A percentile compares a stretch with the other conserved stretches of the same genome.
phyloP scores from a whole-genome alignment of 23 red algal species.

The Agarophyton chilense region DNA sequence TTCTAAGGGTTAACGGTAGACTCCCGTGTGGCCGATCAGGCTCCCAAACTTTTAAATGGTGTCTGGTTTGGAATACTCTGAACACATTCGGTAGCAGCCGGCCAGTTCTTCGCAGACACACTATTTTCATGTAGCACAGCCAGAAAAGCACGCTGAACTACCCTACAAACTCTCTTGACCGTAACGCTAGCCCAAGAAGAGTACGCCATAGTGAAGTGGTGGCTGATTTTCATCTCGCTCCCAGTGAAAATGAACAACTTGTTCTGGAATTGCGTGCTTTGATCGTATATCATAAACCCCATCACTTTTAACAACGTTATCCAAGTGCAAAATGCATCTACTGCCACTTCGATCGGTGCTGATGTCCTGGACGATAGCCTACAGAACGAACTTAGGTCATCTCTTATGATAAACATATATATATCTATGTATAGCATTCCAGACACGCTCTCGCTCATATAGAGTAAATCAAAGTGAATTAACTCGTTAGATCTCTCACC shows the following conservation, averaged over 20 bases:
- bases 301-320: not conserved
- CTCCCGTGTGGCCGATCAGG: not conserved
- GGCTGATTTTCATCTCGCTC: not conserved
- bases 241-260: not conserved
- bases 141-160: not conserved
- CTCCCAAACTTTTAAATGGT: not conserved
- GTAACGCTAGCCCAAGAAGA: not conserved
- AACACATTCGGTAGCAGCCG: not conserved
- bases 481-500: slow-evolving; percentile 39
- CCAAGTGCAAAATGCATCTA: slow-evolving; percentile 3
- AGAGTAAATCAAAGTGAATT: slow-evolving; percentile 57
- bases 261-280: not conserved
- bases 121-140: not conserved
- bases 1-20: not conserved
- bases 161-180: not conserved
- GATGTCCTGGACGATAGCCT: not conserved
- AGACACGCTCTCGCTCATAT: slow-evolving; percentile 1
- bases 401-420: slow-evolving; percentile 14
- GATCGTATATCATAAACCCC: slow-evolving; percentile 9
- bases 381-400: slow-evolving; percentile 18
- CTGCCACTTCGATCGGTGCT: not conserved
- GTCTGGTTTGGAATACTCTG: slow-evolving; percentile 13
- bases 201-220: slow-evolving; percentile 14
- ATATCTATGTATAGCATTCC: no score
- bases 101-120: not conserved